These are phyloP conservation scores for Gigaspora rosea DNA, from an alignment of 192 early-diverging fungal species.

Conservation along the genomic window DNA sequence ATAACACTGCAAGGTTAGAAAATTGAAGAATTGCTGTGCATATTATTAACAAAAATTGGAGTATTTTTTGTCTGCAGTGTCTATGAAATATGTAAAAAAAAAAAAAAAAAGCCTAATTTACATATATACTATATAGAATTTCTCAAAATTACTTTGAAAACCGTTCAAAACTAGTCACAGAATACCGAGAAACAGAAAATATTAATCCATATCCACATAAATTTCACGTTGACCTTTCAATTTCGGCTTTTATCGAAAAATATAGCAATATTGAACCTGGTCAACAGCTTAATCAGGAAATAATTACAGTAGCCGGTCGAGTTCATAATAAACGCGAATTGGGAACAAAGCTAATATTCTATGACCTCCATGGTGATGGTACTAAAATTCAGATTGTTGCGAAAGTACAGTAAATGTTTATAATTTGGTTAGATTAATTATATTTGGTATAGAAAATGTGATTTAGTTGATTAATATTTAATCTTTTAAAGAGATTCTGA, in stretches of 20 bases:
- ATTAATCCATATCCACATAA: constrained; percentile 98
- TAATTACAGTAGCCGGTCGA: constrained; percentile 85
- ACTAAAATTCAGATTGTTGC: constrained; percentile 95
- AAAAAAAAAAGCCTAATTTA: too few relatives aligned
- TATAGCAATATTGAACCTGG: constrained; percentile 68
- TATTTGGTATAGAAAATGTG: not conserved
- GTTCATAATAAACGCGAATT: constrained; percentile 93
- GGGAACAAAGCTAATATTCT: constrained; percentile 90
- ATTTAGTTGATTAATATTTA: not conserved
- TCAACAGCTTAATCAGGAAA: constrained; percentile 61
- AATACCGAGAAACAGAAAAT: constrained; percentile 77
- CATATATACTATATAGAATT: too few relatives aligned
- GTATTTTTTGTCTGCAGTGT: too few relatives aligned
- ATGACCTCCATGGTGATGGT: constrained; percentile 92
- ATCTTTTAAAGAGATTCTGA: constrained; percentile 42
- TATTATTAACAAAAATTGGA: too few relatives aligned
- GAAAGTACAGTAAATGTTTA: constrained; percentile 62
- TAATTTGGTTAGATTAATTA: not conserved
- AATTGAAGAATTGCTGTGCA: too few relatives aligned
- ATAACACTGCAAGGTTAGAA: too few relatives aligned
- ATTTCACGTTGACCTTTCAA: constrained; percentile 85
- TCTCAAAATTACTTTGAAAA: constrained; percentile 84
- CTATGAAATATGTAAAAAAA: too few relatives aligned
- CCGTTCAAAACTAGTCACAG: constrained; percentile 80
- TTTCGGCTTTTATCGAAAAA: constrained; percentile 87